A percentile compares a stretch with the other conserved stretches of the same genome.
Evolutionary conservation across 768 basidiomycete genomes (phyloP).

Genomic region (Dioszegia aurantiaca): DNA sequence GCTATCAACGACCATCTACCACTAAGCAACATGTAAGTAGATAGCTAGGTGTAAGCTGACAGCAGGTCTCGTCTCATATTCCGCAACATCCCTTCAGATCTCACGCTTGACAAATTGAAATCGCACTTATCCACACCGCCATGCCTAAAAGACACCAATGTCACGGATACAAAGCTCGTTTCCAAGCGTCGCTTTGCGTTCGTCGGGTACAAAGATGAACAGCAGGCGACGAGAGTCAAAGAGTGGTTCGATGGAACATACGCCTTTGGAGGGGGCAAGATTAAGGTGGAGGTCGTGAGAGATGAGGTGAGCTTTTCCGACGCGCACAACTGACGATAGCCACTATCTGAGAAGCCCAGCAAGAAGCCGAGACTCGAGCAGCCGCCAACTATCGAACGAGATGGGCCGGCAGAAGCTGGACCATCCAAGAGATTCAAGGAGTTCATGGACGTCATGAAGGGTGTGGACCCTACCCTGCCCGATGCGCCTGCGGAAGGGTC

Average conservation of each 20-base stretch:
- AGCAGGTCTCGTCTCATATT: constrained; percentile 51
- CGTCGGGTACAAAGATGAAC: constrained; percentile 77
- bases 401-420: constrained; percentile 17
- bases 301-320: constrained; percentile 61
- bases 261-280: constrained; percentile 67
- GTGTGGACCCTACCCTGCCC: constrained; percentile 24
- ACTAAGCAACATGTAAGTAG: not conserved
- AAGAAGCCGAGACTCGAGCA: constrained; percentile 3
- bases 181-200: constrained; percentile 84
- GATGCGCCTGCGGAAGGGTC: constrained; percentile 2
- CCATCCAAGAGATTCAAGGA: constrained; percentile 60
- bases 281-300: constrained; percentile 67
- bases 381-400: constrained; percentile 6
- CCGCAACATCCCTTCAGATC: constrained; percentile 42
- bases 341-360: constrained; percentile 20
- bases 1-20: not conserved
- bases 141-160: constrained; percentile 32
- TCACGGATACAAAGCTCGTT: constrained; percentile 85
- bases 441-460: constrained; percentile 73
- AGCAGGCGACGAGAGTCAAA: constrained; percentile 70
- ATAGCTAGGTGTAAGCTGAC: not conserved
- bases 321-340: constrained; percentile 16
- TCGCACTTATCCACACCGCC: constrained; percentile 30
- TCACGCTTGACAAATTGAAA: constrained; percentile 32
- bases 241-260: constrained; percentile 84